Percentiles rank a stretch among this genome's conserved stretches.
Evolutionary conservation across 202 grass and related monocot species (phyloP).

Genomic region (Panicum hallii): DNA sequence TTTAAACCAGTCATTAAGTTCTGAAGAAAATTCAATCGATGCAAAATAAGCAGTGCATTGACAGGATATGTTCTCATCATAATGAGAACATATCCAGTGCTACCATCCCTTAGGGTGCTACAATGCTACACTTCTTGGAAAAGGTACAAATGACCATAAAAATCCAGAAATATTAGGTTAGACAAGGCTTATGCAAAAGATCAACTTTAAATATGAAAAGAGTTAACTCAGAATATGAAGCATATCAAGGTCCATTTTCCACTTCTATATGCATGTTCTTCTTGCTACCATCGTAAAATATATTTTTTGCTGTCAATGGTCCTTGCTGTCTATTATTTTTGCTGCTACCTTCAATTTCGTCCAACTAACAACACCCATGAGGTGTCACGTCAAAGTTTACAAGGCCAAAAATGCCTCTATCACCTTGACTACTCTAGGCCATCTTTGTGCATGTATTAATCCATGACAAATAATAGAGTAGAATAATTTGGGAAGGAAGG

Average conservation of each 20-base stretch:
- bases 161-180: not conserved
- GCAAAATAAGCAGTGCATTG: conserved; percentile 39
- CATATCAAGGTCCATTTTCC: not conserved
- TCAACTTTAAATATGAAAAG: not conserved
- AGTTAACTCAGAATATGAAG: not conserved
- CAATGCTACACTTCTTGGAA: not conserved
- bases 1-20: conserved; percentile 53
- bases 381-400: not conserved
- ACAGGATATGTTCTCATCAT: not conserved
- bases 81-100: not conserved
- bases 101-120: conserved; percentile 2
- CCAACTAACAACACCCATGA: not conserved
- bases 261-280: not conserved
- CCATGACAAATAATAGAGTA: conserved; percentile 1
- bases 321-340: too few species aligned
- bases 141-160: not conserved
- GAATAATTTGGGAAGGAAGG: not conserved
- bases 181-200: not conserved
- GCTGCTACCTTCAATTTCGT: not conserved
- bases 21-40: conserved; percentile 36
- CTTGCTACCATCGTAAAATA: too few species aligned
- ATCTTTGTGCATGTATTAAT: not conserved
- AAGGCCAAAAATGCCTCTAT: not conserved
- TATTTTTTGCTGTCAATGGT: too few species aligned
- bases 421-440: not conserved